Percentiles rank a stretch among this genome's conserved stretches.
These are phyloP conservation scores for Eucalyptus cloeziana DNA, from an alignment of 345 rosid genomes.

Conservation along the genomic window DNA sequence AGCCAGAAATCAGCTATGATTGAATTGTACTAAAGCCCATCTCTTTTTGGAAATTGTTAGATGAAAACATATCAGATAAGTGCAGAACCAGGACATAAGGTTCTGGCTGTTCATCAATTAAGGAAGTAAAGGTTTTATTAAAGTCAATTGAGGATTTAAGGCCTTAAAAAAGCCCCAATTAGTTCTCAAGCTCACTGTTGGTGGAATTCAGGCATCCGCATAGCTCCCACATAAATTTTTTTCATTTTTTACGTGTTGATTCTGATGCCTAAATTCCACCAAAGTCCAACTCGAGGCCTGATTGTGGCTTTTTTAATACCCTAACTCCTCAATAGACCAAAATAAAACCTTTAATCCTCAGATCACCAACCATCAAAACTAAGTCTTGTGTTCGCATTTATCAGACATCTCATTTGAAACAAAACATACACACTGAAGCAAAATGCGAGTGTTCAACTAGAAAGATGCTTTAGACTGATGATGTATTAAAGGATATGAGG, in stretches of 20 bases:
- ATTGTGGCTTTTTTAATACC: not conserved
- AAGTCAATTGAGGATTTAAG: not conserved
- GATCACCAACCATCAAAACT: not conserved
- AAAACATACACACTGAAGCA: not conserved
- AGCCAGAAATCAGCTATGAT: not conserved
- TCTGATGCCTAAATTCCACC: not conserved
- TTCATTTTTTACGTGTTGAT: not conserved
- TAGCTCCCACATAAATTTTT: not conserved
- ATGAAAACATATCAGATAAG: not conserved
- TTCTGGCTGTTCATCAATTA: not conserved
- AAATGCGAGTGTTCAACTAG: not conserved
- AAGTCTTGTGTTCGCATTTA: not conserved
- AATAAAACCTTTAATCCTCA: not conserved
- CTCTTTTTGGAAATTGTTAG: not conserved
- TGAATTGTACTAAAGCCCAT: not conserved
- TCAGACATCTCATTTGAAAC: not conserved
- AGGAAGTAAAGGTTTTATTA: not conserved
- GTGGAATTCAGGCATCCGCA: not conserved
- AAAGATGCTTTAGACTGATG: not conserved
- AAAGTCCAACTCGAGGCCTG: not conserved
- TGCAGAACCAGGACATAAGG: not conserved
- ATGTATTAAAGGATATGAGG: not conserved
- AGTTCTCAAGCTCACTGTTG: not conserved
- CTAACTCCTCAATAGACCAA: not conserved
- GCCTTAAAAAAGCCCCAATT: not conserved